Evolutionary conservation across 257 asterid genomes (phyloP).

Genomic region (Scutellaria baicalensis): DNA sequence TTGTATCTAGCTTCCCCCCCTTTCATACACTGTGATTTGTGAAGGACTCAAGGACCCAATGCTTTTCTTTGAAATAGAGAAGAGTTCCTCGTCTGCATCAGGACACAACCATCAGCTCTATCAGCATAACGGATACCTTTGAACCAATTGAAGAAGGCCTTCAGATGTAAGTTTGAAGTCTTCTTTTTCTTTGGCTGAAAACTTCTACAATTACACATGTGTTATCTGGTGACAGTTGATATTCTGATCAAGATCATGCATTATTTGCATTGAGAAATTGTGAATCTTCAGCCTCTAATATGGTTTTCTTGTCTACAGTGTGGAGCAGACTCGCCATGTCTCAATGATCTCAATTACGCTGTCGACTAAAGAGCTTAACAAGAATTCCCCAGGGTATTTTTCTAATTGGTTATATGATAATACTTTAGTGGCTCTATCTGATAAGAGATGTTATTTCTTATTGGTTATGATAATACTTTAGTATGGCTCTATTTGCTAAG

Average conservation of each 20-base stretch:
- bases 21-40: neutral
- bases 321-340: slow-evolving; percentile 98
- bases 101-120: slow-evolving; percentile 80
- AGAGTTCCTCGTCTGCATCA: slow-evolving; percentile 82
- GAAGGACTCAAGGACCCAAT: neutral
- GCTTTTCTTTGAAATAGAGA: slow-evolving; percentile 39
- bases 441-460: neutral
- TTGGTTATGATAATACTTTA: no score
- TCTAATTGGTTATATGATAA: neutral
- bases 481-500: neutral
- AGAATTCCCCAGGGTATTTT: slow-evolving; percentile 78
- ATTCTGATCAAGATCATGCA: neutral
- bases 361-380: slow-evolving; percentile 77
- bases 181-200: neutral
- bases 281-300: neutral
- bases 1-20: neutral
- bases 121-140: slow-evolving; percentile 85
- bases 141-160: slow-evolving; percentile 99
- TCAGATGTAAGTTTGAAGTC: slow-evolving; percentile 54
- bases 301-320: slow-evolving; percentile 37
- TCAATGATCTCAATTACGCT: slow-evolving; percentile 90
- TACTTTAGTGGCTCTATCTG: neutral
- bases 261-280: neutral
- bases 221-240: neutral
- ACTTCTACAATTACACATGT: neutral